Conservation (phyloP, 108 stramenopile genomes). For the Parietichytrium sp. region DNA sequence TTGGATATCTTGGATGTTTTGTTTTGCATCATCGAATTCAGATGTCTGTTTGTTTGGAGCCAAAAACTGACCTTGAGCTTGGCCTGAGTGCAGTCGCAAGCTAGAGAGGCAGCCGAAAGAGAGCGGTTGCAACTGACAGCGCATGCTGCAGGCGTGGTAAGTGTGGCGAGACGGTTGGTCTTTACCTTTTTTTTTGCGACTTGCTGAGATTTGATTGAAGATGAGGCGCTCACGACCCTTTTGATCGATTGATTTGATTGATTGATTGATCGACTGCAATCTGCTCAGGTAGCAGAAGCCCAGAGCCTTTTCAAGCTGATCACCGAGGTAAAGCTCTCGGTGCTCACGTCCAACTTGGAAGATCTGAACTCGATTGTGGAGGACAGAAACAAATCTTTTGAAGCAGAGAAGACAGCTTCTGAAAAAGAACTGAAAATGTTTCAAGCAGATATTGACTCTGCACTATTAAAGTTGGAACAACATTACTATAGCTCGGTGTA, state of each 20-base stretch:
- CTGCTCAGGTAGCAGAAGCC: background rate
- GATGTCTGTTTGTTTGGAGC: too few relatives aligned
- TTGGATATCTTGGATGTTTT: too few relatives aligned
- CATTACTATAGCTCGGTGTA: background rate
- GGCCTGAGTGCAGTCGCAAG: too few relatives aligned
- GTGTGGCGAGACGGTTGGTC: too few relatives aligned
- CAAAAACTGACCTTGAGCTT: too few relatives aligned
- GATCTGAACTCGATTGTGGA: background rate
- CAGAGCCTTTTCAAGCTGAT: constrained; percentile 34
- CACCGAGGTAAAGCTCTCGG: constrained; percentile 29
- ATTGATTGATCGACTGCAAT: too few relatives aligned
- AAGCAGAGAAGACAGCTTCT: background rate
- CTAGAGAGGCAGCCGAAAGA: too few relatives aligned
- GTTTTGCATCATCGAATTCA: too few relatives aligned
- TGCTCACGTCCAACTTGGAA: constrained; percentile 22
- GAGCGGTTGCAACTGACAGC: constrained; percentile 6
- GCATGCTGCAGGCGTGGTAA: background rate
- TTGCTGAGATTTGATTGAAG: too few relatives aligned
- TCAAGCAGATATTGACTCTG: background rate
- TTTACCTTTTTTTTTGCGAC: too few relatives aligned
- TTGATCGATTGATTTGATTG: too few relatives aligned
- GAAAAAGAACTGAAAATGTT: background rate
- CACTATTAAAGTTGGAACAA: background rate
- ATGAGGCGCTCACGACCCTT: too few relatives aligned
- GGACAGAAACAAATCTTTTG: background rate